Evolutionary conservation across 2,329 filamentous ascomycete genomes (phyloP), one percentile per base, ranked within the genome.

Genomic region (Talaromyces sp.): DNA sequence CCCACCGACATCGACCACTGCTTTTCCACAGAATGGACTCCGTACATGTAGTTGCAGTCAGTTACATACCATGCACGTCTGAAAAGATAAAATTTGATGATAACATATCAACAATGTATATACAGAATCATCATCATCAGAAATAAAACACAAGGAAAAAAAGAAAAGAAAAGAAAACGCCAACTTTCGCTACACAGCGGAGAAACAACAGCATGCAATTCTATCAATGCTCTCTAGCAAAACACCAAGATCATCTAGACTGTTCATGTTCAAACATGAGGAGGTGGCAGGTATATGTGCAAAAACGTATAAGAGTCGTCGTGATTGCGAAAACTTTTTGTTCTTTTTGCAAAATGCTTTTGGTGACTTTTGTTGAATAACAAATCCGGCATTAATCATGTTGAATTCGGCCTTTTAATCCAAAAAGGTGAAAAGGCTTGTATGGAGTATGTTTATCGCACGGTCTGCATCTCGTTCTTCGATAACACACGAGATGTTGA

Each of bases 401-500:
- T 11, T n/a, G 11, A 50, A 53, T 52, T 49, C 29, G 8, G 46
- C 10, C 27, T 53, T 65, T 64, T 74, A 91, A 64, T 97, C 93
- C 70, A 97, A 82, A 77, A 97, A 98, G 1, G 93, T 97, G 73
- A 99, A 98, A 60, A 99, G 85, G 78, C 93, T 93, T 21, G 95
- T 98, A 74, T 99, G 95, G 65, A 99, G 83, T 70, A 98, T 91
- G 73, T 96, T 98, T 82, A 99, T 89, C 32, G 95, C 95, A 67
- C 95, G 86, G 67, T 93, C 91, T 24, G 95, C 93, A 72, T 98
- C 92, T 66, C 88, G 83, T 66, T 91, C 91, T 69, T 96, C 91
- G 73, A 99, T 96, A 52, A 99, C 95, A 72, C 95, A 99, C 11
- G 92, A 96, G 63, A 99, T 99, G 75, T 98, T 99, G 78, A 99